Conservation (phyloP, 2,329 filamentous ascomycete genomes). For the Pleomassaria siparia region DNA sequence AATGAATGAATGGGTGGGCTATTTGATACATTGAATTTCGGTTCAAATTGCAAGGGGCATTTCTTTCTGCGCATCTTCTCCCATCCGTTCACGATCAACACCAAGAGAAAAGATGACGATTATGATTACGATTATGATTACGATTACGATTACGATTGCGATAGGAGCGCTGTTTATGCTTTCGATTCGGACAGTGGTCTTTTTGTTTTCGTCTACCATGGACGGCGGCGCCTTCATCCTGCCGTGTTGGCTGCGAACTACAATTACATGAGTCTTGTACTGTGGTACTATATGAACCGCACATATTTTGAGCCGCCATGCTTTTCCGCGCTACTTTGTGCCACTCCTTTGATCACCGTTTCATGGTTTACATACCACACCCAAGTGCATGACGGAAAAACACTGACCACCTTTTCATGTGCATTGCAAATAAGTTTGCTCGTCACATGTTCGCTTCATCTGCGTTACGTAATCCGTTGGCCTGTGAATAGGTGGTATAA, state of each 20-base stretch:
- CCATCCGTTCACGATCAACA: constrained; percentile 4
- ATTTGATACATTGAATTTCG: not conserved
- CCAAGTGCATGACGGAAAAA: too few species aligned
- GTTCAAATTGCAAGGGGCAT: not conserved
- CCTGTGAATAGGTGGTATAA: too few species aligned
- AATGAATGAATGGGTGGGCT: not conserved
- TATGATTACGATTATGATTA: constrained; percentile 2
- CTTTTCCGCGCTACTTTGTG: too few species aligned
- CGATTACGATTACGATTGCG: not conserved
- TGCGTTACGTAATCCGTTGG: too few species aligned
- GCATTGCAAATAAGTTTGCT: too few species aligned
- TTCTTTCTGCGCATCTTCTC: constrained; percentile 7
- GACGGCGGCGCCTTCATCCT: not conserved
- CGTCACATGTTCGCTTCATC: too few species aligned
- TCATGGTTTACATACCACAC: too few species aligned
- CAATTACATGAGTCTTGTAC: too few species aligned
- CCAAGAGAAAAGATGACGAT: constrained; percentile 18
- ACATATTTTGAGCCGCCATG: too few species aligned
- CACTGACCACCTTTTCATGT: too few species aligned
- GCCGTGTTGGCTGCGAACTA: not conserved
- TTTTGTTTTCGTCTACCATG: not conserved
- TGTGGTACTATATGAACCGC: too few species aligned
- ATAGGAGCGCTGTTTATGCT: not conserved
- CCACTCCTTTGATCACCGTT: too few species aligned
- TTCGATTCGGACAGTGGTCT: not conserved